Conservation (phyloP, 2,329 filamentous ascomycete species). For the Aspergillus ustus region DNA sequence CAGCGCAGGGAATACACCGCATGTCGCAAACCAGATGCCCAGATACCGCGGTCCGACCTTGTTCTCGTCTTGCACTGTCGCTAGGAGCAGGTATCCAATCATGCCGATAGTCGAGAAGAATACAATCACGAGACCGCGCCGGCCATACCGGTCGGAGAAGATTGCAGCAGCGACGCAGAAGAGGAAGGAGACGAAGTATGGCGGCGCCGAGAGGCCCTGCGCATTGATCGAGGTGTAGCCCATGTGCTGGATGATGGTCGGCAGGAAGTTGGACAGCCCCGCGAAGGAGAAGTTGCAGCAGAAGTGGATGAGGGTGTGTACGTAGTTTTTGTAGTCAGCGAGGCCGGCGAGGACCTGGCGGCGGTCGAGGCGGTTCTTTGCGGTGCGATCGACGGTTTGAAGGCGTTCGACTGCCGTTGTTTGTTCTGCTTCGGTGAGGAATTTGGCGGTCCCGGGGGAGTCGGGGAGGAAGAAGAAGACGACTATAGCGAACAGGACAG, state of each 20-base stretch:
- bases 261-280: slow-evolving; percentile 47
- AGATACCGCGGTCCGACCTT: slow-evolving; percentile 40
- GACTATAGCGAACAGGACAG: slow-evolving; percentile 46
- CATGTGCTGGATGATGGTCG: slow-evolving; percentile 48
- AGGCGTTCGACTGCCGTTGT: slow-evolving; percentile 58
- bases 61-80: slow-evolving; percentile 29
- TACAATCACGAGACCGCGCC: slow-evolving; percentile 41
- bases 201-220: slow-evolving; percentile 49
- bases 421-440: slow-evolving; percentile 50
- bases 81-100: slow-evolving; percentile 42
- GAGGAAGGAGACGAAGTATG: slow-evolving; percentile 48
- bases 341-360: slow-evolving; percentile 42
- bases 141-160: slow-evolving; percentile 42
- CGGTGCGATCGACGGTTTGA: slow-evolving; percentile 23
- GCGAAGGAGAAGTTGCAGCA: slow-evolving; percentile 45
- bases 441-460: slow-evolving; percentile 47
- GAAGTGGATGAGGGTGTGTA: slow-evolving; percentile 46
- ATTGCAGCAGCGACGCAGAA: slow-evolving; percentile 34
- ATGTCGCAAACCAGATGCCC: slow-evolving; percentile 43
- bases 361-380: slow-evolving; percentile 33
- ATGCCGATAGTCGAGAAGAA: slow-evolving; percentile 30
- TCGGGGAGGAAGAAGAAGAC: slow-evolving; percentile 52
- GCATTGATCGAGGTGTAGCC: slow-evolving; percentile 46
- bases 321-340: slow-evolving; percentile 43
- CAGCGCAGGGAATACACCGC: slow-evolving; percentile 30